Base-by-base conservation (phyloP, 2,329 filamentous ascomycete species). In the Trichoderma pleuroti region DNA sequence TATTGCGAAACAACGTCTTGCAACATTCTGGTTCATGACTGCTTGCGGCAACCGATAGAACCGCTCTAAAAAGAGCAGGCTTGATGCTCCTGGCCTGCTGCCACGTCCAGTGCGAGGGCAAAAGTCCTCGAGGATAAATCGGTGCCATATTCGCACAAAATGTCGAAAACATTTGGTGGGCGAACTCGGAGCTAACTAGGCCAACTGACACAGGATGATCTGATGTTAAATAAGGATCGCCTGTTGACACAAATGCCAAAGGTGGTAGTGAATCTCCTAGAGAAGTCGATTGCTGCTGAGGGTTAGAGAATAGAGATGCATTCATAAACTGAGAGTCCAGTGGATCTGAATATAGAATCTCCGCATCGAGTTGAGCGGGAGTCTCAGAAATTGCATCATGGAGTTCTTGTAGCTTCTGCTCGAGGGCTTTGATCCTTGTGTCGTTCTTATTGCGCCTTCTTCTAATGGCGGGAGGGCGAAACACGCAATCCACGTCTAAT, bases 1-100 rank as follows among this genome's bases (percentile, higher is more conserved):
- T 68, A 42, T 73, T 66, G n/a, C 62, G 62, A 24, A 74, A 75
- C 1, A 75, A 18, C 0, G 46, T 9, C 10, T 70, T 54, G 59
- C 68, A 74, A 0, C 73, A 42, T 8, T 39, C 63, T 3, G 74
- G 73, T 2, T 65, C 62, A 18, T n/a, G 59, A 16, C 26, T 42
- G 18, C 59, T 62, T n/a, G 59, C 46, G 12, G 32, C 24, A 42
- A 24, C 59, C 3, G 36, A 42, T n/a, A 62, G 36, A 30, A 46
- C 9, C 5, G 59, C 59, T 2, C 59, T 62, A 8, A 62, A 62
- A 26, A 42, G 59, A 12, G 59, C 59, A 30, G 59, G 59, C 7
- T 42, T 62, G 8, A 18, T 42, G 1, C 6, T 9, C 7, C 24
- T 28, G 24, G 59, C 21, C 10, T 62, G 21, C 5, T 28, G 34